Percentiles rank a stretch among this genome's conserved stretches.
Conservation (phyloP, 371 early-diverging fungal species). For the Syncephalis plumigaleata region DNA sequence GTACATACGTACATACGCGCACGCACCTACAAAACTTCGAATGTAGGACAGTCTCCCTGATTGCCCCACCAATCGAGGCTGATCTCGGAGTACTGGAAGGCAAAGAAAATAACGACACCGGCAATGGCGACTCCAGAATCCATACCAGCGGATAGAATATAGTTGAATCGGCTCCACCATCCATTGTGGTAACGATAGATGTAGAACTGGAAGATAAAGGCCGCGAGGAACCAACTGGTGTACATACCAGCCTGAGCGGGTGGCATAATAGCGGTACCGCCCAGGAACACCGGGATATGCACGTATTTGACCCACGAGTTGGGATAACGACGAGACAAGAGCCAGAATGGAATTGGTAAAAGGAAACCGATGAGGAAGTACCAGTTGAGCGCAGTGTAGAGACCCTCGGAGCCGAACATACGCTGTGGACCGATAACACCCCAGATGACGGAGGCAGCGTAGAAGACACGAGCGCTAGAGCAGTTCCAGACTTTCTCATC, state of each 20-base stretch:
- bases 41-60: not conserved
- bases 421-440: constrained; percentile 52
- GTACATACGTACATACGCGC: too few species aligned
- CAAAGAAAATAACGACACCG: constrained; percentile 27
- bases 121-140: constrained; percentile 46
- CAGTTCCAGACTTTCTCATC: constrained; percentile 15
- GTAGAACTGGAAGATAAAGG: constrained; percentile 42
- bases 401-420: constrained; percentile 39
- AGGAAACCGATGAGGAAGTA: constrained; percentile 33
- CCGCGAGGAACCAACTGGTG: constrained; percentile 38
- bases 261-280: constrained; percentile 20
- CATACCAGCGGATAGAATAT: constrained; percentile 52
- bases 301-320: constrained; percentile 10
- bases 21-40: too few species aligned
- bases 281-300: constrained; percentile 16
- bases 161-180: constrained; percentile 57
- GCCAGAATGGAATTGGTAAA: constrained; percentile 30
- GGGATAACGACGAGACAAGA: constrained; percentile 16
- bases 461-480: constrained; percentile 14
- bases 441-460: constrained; percentile 29
- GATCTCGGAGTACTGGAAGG: constrained; percentile 13
- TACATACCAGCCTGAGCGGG: constrained; percentile 10
- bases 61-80: constrained; percentile 15
- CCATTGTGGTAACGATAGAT: constrained; percentile 24
- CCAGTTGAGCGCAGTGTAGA: constrained; percentile 38